Evolutionary conservation across 2,329 filamentous ascomycete genomes (phyloP), one percentile per base, ranked within the genome.

Genomic region (Colletotrichum liaoningense): DNA sequence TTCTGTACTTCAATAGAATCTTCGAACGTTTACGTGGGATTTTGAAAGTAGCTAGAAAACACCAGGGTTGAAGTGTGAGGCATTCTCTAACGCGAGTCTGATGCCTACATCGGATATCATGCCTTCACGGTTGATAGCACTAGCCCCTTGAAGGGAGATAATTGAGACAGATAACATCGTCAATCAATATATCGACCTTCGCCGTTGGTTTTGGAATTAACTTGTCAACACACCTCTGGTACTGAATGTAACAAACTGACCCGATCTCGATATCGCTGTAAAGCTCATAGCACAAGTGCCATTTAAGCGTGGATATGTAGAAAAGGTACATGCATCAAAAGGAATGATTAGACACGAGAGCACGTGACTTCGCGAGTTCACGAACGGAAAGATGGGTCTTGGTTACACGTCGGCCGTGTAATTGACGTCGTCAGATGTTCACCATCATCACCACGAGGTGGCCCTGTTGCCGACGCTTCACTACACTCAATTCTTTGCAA

Each of bases 331-430:
- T 9, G 8, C 1, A 16, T 5, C 26, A 35, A 38, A 22, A 22
- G 42, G 42, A 22, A 22, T 11, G 7, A n/a, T 9, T 3, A 2
- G 3, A 49, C 65, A 26, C 63, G 63, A 63, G 62, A 67, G 24
- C 79, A 80, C 79, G 79, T 80, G 79, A 80, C 63, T 26, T 66
- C 78, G 79, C 73, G 79, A 77, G 19, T 1, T 28, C 16, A 12
- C 24, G 22, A 22, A 26, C 26, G 14, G 2, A n/a, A 22, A 54
- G 30, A n/a, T 62, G 46, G 42, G 42, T 22, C 28, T 33, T 7
- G 2, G 6, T 49, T 54, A 62, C 65, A 60, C 56, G 65, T 67
- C 14, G 14, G 8, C 22, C 16, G 24, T 46, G 28, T 55, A 62
- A 49, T 26, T 57, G 56, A 67, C 65, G 57, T 67, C 57, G 56